Evolutionary conservation across 1,284 basidiomycete species (phyloP), one percentile per base, ranked within the genome.

Genomic region (Boletellus sp.): DNA sequence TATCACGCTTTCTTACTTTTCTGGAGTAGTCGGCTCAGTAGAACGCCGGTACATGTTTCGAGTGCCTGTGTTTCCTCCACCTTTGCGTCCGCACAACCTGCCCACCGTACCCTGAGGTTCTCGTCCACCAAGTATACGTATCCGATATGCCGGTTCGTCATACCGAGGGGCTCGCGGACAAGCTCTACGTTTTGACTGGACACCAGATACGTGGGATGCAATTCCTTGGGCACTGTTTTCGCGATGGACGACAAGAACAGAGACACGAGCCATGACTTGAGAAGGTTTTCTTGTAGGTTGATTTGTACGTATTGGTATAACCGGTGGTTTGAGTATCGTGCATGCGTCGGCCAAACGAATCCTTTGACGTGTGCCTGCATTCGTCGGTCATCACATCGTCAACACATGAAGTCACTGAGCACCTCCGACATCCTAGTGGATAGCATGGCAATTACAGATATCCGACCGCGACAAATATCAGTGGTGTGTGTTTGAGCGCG

Each of bases 81-180:
- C 55, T 82, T 87, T 0, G 94, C 90, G 63, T 91, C 88, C 2
- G 86, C 93, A 57, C 92, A 89, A 3, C 85, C 96, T 1, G 91
- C 96, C 97, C 96, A 99, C 18, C 97, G 82, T 47, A 99, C 82
- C 67, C 85, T 91, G 54, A 85, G 71, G 53, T 90, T 82, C 62
- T 86, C 81, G 63, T 97, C 96, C 19, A 98, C 82, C 8, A 99
- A 78, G 66, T 90, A 99, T 11, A 96, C 87, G 64, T 97, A 97
- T 4, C 94, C 97, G 32, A 98, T 83, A 60, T 93, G 86, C 65
- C 88, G 89, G 72, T 98, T 99, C 44, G 84, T 82, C 75, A 97
- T 86, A 0, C 91, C 91, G 44, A 97, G 71, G 2, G 86, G 83
- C 56, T 92, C 83, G 37, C 93, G 81, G 36, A 96, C 71, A 53